Base-by-base conservation (phyloP, 306 rosid species). In the Cotoneaster glaucophyllus region DNA sequence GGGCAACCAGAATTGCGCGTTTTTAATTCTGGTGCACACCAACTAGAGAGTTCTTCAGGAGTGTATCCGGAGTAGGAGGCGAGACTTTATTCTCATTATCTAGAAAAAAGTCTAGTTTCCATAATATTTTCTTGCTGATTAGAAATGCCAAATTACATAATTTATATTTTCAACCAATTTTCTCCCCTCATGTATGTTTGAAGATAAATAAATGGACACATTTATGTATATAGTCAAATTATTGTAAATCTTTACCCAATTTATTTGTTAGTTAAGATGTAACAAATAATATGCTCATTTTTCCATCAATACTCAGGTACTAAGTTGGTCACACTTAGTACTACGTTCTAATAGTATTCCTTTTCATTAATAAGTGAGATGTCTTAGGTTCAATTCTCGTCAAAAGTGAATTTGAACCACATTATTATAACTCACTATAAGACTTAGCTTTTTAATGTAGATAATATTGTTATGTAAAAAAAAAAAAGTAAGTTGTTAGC, bases 341-440 rank as follows among this genome's bases (percentile, higher is more conserved):
- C 1, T 37, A 37, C 7, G 37, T 37, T 37, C 10, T 37, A 37
- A 0, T 7, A 0, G 0, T 37, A 37, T 37, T 1, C 0, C 0
- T 7, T 0, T 37, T 37, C 0, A 37, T 1, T 2, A 0, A 10
- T 37, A 37, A 1, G 10, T 37, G 0, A 37, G 41, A 37, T 2
- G 10, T 37, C 2, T 37, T 37, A 34, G 2, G 8, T 34, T 34
- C 39, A 34, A 34, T 34, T 34, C 0, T 34, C 39, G 39, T 0
- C 8, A 34, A 34, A 34, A 0, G 8, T 0, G 0, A 34, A 6
- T 34, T 34, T 1, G 39, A 34, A 34, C 8, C 8, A 34, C 0
- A 34, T 34, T 34, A 37, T 37, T 37, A 37, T 37, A 37, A 0
- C 10, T 1, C 2, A 37, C 7, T 37, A 10, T 37, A 0, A 37